phyloP scores from a whole-genome alignment of 495 filamentous ascomycete genomes.

The Penicillium paxilli region DNA sequence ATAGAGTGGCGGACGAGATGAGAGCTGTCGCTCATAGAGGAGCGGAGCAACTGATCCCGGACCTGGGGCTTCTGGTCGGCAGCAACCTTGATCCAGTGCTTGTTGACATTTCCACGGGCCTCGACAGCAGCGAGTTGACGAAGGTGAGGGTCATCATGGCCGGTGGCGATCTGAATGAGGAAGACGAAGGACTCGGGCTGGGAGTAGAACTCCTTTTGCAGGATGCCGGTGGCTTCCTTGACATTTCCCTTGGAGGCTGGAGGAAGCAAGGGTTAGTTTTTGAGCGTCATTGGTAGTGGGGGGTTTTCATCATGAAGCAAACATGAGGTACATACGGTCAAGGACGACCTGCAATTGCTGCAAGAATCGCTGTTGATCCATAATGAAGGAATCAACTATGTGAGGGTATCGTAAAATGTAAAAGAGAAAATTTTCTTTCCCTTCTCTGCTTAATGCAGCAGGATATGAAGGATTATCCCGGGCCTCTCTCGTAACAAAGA shows the following conservation, averaged over 20 bases:
- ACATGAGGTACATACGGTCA: slow-evolving; percentile 62
- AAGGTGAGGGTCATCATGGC: slow-evolving; percentile 67
- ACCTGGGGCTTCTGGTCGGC: slow-evolving; percentile 71
- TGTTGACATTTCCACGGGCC: slow-evolving; percentile 73
- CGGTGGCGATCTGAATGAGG: slow-evolving; percentile 81
- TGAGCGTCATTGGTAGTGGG: not conserved
- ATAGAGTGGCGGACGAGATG: slow-evolving; percentile 78
- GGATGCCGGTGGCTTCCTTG: slow-evolving; percentile 83
- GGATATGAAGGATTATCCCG: slow-evolving; percentile 25
- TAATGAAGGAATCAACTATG: slow-evolving; percentile 32
- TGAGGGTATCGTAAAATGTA: too few species aligned
- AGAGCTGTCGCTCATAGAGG: slow-evolving; percentile 74
- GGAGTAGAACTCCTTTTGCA: slow-evolving; percentile 89
- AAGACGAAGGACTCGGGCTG: slow-evolving; percentile 78
- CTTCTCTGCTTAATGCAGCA: too few species aligned
- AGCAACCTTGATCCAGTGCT: slow-evolving; percentile 74
- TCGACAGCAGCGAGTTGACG: slow-evolving; percentile 91
- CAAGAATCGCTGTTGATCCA: slow-evolving; percentile 75
- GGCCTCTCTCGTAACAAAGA: slow-evolving; percentile 11
- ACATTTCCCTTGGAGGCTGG: slow-evolving; percentile 54
- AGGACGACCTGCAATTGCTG: slow-evolving; percentile 74
- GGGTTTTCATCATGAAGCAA: not conserved
- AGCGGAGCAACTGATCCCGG: slow-evolving; percentile 76
- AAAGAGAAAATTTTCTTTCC: too few species aligned
- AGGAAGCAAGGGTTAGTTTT: slow-evolving; percentile 14